phyloP scores from a whole-genome alignment of 345 rosid genomes.

The Capsella bursapastoris region DNA sequence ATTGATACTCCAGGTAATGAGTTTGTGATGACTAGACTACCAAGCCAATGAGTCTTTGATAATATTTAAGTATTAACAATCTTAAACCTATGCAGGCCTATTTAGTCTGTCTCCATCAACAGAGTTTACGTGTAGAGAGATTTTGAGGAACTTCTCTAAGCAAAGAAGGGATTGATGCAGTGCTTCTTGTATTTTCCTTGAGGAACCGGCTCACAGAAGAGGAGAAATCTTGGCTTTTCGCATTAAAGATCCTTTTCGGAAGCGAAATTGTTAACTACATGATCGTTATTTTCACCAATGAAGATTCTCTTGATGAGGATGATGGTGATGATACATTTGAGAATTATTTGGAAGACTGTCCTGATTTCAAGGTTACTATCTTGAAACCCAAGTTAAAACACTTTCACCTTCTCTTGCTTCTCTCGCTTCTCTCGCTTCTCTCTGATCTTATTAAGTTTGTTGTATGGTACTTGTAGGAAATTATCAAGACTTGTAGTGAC shows the following conservation, averaged over 20 bases:
- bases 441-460: neutral
- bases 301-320: slow-evolving; percentile 60
- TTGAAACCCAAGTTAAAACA: too few species aligned
- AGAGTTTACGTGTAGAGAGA: neutral
- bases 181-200: slow-evolving; percentile 66
- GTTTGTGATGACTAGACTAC: neutral
- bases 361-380: slow-evolving; percentile 65
- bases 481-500: slow-evolving; percentile 54
- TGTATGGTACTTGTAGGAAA: slow-evolving; percentile 51
- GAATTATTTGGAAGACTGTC: slow-evolving; percentile 64
- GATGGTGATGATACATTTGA: slow-evolving; percentile 68
- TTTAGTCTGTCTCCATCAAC: slow-evolving; percentile 23
- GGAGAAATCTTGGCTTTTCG: slow-evolving; percentile 61
- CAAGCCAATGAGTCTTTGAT: neutral
- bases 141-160: slow-evolving; percentile 7
- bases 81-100: slow-evolving; percentile 1
- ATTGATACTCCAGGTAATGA: slow-evolving; percentile 79
- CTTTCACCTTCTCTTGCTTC: neutral
- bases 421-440: neutral
- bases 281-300: slow-evolving; percentile 84
- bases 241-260: slow-evolving; percentile 70
- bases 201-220: slow-evolving; percentile 71
- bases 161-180: slow-evolving; percentile 80
- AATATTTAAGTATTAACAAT: neutral
- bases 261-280: slow-evolving; percentile 64